Base-by-base conservation (phyloP, 495 filamentous ascomycete genomes). In the Penicillium steckii region DNA sequence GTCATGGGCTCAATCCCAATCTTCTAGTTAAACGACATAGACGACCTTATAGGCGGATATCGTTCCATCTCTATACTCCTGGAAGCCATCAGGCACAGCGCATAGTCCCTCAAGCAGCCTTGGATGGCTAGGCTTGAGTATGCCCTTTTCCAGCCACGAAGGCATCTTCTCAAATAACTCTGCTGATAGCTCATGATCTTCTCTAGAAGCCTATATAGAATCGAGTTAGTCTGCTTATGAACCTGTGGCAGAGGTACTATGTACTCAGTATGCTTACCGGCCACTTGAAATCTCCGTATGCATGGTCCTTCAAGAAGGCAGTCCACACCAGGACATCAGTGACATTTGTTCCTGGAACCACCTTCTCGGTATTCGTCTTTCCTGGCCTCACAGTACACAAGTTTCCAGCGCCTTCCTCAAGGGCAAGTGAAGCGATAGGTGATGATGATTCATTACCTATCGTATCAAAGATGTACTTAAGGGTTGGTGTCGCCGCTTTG, bases 311-410 rank as follows among this genome's bases (percentile, higher is more conserved):
- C 15, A 66, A 42, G 44, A 67, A 73, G 3, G 64, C 55, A 8
- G 66, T 73, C 55, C 61, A 69, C 19, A 69, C 64, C 29, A 72
- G 26, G 8, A 72, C 62, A 57, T 68, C 64, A 1, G 62, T 65
- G n/a, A 70, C 59, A 15, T 48, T 25, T 8, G 56, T 61, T 0
- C 50, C 44, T 4, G 47, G 1, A 5, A 51, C 10, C 4, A 70
- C 63, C 17, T 59, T 33, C 22, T 67, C 54, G 0, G 65, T 71
- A 53, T 62, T 48, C 2, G 60, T 59, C 46, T 66, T 66, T 1
- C 64, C 62, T 2, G 66, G 67, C 1, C 64, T 54, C 3, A 73
- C 66, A 0, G 66, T 73, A 41, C 68, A 71, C 3, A 73, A 18
- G 32, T 42, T 48, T 1, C 61, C 63, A 0, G 12, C 38, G 8